Conservation (phyloP, 306 rosid species). For the Potentilla sterilis region DNA sequence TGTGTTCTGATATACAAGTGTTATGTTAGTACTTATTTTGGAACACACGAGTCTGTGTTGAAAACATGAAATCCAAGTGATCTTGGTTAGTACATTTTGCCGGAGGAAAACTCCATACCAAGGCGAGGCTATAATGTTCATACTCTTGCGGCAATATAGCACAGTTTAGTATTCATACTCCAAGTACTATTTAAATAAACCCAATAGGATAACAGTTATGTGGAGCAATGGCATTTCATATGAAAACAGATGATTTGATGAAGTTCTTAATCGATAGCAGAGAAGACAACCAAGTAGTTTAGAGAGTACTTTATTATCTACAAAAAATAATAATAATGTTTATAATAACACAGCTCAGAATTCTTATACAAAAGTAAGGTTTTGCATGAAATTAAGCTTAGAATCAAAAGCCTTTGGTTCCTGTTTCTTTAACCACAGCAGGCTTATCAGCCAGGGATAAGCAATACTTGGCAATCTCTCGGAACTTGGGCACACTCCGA, state of each 20-base stretch:
- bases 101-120: neutral
- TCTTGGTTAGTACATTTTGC: neutral
- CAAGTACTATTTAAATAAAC: too few relatives aligned
- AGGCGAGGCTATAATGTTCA: neutral
- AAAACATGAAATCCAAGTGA: neutral
- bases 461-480: slow-evolving; percentile 82
- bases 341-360: neutral
- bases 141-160: too few relatives aligned
- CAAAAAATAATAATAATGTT: neutral
- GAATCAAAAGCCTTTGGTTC: slow-evolving; percentile 72
- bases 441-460: slow-evolving; percentile 58
- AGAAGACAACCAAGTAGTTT: neutral
- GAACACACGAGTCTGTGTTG: too few relatives aligned
- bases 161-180: too few relatives aligned
- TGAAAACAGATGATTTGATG: neutral
- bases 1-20: too few relatives aligned
- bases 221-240: too few relatives aligned
- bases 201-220: too few relatives aligned
- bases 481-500: slow-evolving; percentile 79
- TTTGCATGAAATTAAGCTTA: slow-evolving; percentile 15
- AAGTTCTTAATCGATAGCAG: neutral
- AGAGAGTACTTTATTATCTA: neutral
- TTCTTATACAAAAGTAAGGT: neutral
- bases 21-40: neutral
- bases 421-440: slow-evolving; percentile 30